Percentiles rank a stretch among this genome's conserved stretches.
These are phyloP conservation scores for Amanita exitialis DNA, from an alignment of 768 basidiomycete species.

Conservation along the genomic window DNA sequence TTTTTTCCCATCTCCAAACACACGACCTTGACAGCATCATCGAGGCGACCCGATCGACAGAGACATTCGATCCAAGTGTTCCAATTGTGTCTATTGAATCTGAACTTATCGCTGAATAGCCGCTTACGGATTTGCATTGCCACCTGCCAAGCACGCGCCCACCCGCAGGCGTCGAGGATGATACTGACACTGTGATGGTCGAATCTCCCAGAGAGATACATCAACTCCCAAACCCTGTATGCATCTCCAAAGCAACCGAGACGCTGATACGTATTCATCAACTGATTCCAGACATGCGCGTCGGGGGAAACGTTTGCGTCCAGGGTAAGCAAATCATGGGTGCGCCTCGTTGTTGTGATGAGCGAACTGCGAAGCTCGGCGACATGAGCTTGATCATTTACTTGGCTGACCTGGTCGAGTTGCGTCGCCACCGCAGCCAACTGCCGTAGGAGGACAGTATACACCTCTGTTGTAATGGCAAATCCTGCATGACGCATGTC, in stretches of 20 bases:
- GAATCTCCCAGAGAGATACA: constrained; percentile 48
- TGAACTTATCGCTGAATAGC: constrained; percentile 37
- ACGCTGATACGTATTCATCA: constrained; percentile 88
- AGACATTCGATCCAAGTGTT: constrained; percentile 79
- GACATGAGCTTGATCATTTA: background rate
- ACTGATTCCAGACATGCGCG: constrained; percentile 60
- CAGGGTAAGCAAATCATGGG: constrained; percentile 70
- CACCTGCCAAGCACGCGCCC: constrained; percentile 35
- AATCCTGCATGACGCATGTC: constrained; percentile 71
- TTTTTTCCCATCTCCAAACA: constrained; percentile 55
- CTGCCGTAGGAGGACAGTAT: constrained; percentile 56
- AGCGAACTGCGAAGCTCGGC: constrained; percentile 22
- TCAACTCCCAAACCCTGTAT: constrained; percentile 71
- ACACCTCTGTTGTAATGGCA: constrained; percentile 45
- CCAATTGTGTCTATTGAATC: constrained; percentile 63
- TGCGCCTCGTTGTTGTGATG: constrained; percentile 42
- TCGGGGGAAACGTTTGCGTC: constrained; percentile 73
- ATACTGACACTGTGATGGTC: constrained; percentile 66
- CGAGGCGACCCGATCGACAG: constrained; percentile 56
- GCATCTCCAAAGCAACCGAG: constrained; percentile 62
- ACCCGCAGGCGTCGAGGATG: constrained; percentile 79
- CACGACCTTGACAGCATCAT: constrained; percentile 57
- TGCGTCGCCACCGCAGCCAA: constrained; percentile 35
- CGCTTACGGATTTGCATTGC: constrained; percentile 48
- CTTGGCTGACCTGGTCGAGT: constrained; percentile 12